Evolutionary conservation across 2,329 filamentous ascomycete genomes (phyloP).

Genomic region (Botrytis medusae): DNA sequence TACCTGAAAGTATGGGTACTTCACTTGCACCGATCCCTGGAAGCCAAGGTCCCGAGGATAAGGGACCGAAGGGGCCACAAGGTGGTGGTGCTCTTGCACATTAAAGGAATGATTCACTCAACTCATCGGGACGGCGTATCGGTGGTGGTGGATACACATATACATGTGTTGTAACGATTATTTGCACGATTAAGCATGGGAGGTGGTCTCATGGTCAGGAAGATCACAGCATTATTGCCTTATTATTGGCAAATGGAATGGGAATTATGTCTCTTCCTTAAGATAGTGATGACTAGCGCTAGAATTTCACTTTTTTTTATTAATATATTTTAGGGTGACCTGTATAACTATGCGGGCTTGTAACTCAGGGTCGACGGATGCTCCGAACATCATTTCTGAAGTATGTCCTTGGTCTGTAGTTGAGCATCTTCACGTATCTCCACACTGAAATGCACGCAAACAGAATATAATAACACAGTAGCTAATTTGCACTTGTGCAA

Average conservation of each 20-base stretch:
- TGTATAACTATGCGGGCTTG: background rate
- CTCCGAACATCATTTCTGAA: background rate
- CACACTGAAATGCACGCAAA: background rate
- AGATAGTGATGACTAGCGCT: constrained; percentile 20
- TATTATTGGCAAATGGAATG: background rate
- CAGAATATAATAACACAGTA: too few relatives aligned
- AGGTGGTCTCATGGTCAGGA: background rate
- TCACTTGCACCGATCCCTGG: constrained; percentile 35
- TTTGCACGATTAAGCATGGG: background rate
- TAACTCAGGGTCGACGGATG: background rate
- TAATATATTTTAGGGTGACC: background rate
- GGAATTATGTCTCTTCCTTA: constrained; percentile 14
- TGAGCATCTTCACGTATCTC: background rate
- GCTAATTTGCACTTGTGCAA: background rate
- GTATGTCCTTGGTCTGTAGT: background rate
- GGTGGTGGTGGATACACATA: constrained; percentile 18
- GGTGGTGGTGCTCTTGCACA: constrained; percentile 35
- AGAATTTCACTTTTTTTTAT: constrained; percentile 4
- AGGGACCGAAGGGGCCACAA: constrained; percentile 31
- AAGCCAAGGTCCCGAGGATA: constrained; percentile 26
- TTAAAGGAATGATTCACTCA: constrained; percentile 21
- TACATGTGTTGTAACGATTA: constrained; percentile 16
- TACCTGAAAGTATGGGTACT: constrained; percentile 50
- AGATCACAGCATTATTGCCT: constrained; percentile 22
- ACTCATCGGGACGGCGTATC: constrained; percentile 28